phyloP scores from a whole-genome alignment of 1,284 basidiomycete species.

The Irpex sp. region DNA sequence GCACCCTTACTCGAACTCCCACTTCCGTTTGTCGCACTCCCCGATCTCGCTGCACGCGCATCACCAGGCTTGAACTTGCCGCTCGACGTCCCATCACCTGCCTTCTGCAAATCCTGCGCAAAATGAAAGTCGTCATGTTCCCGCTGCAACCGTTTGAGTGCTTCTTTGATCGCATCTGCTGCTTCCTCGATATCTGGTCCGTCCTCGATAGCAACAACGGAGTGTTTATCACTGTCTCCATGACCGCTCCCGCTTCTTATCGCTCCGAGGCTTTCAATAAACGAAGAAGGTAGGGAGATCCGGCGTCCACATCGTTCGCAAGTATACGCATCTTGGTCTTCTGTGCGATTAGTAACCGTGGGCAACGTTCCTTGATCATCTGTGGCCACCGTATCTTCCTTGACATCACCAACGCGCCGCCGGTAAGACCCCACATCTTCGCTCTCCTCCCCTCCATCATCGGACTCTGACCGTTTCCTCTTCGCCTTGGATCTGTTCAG shows the following conservation, averaged over 20 bases:
- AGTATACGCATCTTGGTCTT: constrained; percentile 31
- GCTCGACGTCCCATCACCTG: constrained; percentile 11
- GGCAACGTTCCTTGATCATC: neutral
- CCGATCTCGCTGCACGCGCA: constrained; percentile 1
- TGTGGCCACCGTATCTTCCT: neutral
- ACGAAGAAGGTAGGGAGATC: constrained; percentile 24
- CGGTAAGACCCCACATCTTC: neutral
- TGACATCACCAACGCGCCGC: neutral
- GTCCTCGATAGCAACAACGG: constrained; percentile 13
- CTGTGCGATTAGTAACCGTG: neutral
- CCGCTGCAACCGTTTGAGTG: constrained; percentile 46
- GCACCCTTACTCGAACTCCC: constrained; percentile 7
- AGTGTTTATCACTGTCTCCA: constrained; percentile 19
- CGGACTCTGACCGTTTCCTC: constrained; percentile 16
- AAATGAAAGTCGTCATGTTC: constrained; percentile 90
- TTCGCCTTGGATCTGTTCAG: constrained; percentile 9
- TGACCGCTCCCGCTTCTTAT: constrained; percentile 12
- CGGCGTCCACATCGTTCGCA: constrained; percentile 54
- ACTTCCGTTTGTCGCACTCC: constrained; percentile 5
- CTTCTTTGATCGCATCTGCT: constrained; percentile 29
- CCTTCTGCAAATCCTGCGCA: constrained; percentile 64
- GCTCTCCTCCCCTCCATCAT: neutral
- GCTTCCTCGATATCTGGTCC: constrained; percentile 1
- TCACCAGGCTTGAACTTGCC: neutral
- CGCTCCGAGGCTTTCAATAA: neutral